phyloP scores from a whole-genome alignment of 805 yeast species.

The Candida saitoana region DNA sequence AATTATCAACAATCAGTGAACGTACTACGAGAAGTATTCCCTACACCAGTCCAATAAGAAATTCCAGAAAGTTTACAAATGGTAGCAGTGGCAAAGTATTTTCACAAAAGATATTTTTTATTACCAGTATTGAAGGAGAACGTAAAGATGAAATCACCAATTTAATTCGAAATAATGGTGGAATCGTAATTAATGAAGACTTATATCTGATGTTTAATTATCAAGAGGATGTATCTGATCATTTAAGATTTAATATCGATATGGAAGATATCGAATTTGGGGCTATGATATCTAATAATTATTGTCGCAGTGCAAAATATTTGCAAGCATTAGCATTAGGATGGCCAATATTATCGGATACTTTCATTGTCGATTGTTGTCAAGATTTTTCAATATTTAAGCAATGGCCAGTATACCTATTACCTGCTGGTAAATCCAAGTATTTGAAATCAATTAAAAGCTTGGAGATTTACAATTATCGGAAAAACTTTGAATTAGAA shows the following conservation, averaged over 20 bases:
- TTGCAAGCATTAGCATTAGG: slow-evolving; percentile 74
- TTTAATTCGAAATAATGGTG: slow-evolving; percentile 41
- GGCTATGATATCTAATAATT: slow-evolving; percentile 58
- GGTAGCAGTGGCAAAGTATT: slow-evolving; percentile 11
- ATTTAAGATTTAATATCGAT: slow-evolving; percentile 8
- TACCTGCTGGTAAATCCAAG: slow-evolving; percentile 70
- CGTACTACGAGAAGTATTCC: background rate
- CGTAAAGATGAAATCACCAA: slow-evolving; percentile 30
- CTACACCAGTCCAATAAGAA: slow-evolving; percentile 1
- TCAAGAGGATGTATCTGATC: slow-evolving; percentile 3
- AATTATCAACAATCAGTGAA: slow-evolving; percentile 4
- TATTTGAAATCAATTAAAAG: slow-evolving; percentile 44
- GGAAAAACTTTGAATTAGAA: slow-evolving; percentile 30
- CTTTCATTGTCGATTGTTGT: slow-evolving; percentile 52
- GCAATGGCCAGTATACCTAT: slow-evolving; percentile 50
- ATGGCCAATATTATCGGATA: slow-evolving; percentile 75
- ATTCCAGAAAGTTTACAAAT: background rate
- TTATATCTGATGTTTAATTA: slow-evolving; percentile 26
- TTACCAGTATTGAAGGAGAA: slow-evolving; percentile 33
- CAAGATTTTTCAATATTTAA: slow-evolving; percentile 17
- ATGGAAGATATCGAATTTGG: slow-evolving; percentile 44
- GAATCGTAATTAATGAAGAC: slow-evolving; percentile 34
- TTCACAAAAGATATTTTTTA: slow-evolving; percentile 27
- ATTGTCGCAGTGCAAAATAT: slow-evolving; percentile 68
- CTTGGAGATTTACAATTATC: slow-evolving; percentile 44